Evolutionary conservation across 345 rosid genomes (phyloP), one percentile per base, ranked within the genome.

Genomic region (Crucihimalaya himalaica): DNA sequence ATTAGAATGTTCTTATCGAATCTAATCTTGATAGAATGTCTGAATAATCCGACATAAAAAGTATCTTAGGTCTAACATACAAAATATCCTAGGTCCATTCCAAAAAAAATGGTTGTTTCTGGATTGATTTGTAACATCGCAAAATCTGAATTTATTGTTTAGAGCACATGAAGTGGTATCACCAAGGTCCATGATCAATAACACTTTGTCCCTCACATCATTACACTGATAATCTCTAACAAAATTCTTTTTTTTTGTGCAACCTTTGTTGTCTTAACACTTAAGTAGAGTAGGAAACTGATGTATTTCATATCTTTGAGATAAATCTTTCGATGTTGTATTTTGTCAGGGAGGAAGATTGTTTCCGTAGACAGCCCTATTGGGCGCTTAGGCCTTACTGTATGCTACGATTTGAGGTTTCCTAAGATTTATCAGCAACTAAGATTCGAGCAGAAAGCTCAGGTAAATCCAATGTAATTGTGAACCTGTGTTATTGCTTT

Each of bases 341-440:
- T 35, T 8, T 59, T 78, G 74, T 66, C 71, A 94, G 98, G 97
- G 39, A 87, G 83, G 57, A 87, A 87, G 37, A 42, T 88, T 74
- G 93, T 87, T 50, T 85, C 90, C 1, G 80, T 84, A 21, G 98
- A 88, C 78, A 91, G 96, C 78, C 96, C 97, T 7, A 35, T 78
- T 29, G 97, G 98, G 55, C 84, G 92, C 55, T 86, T 94, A 80
- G 96, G 98, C 64, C 76, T 88, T 72, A 83, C 98, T 11, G 93
- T 89, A 35, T 94, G 97, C 82, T 94, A 91, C 55, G 97, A 94
- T 78, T 67, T 94, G 85, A 91, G 98, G 81, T 94, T 94, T 70
- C 95, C 95, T 0, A 95, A 87, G 79, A 84, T 91, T 69, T 91
- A 94, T 75, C 97, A 91, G 84, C 86, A 87, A 84, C 85, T 94